These are phyloP conservation scores for Stipa capillata DNA, from an alignment of 176 grass and related monocot genomes.

Conservation along the genomic window DNA sequence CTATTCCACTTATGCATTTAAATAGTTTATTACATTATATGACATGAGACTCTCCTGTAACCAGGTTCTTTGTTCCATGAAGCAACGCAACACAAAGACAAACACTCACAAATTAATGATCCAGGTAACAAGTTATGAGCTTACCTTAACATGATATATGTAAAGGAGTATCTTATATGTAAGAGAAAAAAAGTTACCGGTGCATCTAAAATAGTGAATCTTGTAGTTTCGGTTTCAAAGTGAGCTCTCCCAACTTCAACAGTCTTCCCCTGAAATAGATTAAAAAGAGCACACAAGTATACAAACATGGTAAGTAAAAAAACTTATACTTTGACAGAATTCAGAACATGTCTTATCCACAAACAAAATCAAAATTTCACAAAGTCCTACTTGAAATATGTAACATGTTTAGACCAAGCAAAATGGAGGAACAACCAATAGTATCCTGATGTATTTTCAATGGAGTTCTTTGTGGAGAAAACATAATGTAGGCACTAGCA, in stretches of 20 bases:
- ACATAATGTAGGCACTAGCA: not conserved
- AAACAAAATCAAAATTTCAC: not conserved
- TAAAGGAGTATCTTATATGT: not conserved
- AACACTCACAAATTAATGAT: not conserved
- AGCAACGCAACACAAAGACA: not conserved
- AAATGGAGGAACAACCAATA: not conserved
- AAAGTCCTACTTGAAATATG: not conserved
- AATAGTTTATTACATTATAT: not conserved
- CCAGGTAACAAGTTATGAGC: not conserved
- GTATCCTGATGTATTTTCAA: not conserved
- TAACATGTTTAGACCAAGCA: not conserved
- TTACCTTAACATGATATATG: not conserved
- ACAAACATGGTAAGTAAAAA: not conserved
- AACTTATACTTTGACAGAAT: not conserved
- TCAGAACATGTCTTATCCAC: not conserved
- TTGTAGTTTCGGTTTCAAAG: slow-evolving; percentile 69
- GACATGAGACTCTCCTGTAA: not conserved
- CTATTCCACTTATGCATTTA: not conserved
- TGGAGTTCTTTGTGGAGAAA: not conserved
- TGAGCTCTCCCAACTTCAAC: slow-evolving; percentile 81
- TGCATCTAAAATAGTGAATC: slow-evolving; percentile 78
- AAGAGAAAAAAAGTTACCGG: slow-evolving; percentile 35
- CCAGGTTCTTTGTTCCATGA: not conserved
- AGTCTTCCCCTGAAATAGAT: slow-evolving; percentile 47
- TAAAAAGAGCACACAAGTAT: slow-evolving; percentile 12